Conservation (phyloP, 2,329 filamentous ascomycete genomes). For the Fusarium chlamydosporum region DNA sequence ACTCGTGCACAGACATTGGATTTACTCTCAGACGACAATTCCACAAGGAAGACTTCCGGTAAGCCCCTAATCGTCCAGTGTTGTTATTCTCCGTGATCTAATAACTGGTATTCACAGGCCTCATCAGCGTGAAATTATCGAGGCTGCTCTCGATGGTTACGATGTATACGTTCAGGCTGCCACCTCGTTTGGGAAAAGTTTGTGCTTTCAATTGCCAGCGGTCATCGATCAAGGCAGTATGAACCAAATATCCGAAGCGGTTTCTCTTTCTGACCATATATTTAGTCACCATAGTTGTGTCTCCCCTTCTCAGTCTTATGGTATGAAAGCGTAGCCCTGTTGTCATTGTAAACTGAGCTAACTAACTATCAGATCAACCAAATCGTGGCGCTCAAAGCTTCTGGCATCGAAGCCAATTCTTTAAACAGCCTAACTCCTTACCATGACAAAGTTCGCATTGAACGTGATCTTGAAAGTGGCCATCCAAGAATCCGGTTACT, state of each 20-base stretch:
- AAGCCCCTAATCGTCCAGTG: conserved; percentile 11
- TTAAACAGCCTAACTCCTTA: conserved; percentile 86
- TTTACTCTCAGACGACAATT: conserved; percentile 82
- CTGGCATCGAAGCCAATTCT: conserved; percentile 84
- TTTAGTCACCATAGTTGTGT: conserved; percentile 88
- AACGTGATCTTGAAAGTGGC: conserved; percentile 86
- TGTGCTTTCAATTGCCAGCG: conserved; percentile 93
- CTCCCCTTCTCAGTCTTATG: conserved; percentile 91
- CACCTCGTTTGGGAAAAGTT: conserved; percentile 90
- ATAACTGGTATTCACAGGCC: conserved; percentile 67
- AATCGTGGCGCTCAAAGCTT: conserved; percentile 81
- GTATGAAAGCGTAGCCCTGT: conserved; percentile 59
- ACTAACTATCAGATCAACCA: conserved; percentile 80
- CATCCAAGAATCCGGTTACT: conserved; percentile 87
- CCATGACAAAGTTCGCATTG: conserved; percentile 75
- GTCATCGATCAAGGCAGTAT: conserved; percentile 87
- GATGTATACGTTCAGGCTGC: conserved; percentile 96
- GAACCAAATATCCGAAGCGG: conserved; percentile 49
- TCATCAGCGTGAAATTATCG: conserved; percentile 88
- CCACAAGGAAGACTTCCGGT: conserved; percentile 81
- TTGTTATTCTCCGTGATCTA: not conserved
- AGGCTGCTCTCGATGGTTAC: conserved; percentile 81
- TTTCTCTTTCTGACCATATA: conserved; percentile 36
- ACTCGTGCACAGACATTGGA: conserved; percentile 74
- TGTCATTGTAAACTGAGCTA: not conserved